Base-by-base conservation (phyloP, 345 rosid genomes). In the Aurinia saxatilis region DNA sequence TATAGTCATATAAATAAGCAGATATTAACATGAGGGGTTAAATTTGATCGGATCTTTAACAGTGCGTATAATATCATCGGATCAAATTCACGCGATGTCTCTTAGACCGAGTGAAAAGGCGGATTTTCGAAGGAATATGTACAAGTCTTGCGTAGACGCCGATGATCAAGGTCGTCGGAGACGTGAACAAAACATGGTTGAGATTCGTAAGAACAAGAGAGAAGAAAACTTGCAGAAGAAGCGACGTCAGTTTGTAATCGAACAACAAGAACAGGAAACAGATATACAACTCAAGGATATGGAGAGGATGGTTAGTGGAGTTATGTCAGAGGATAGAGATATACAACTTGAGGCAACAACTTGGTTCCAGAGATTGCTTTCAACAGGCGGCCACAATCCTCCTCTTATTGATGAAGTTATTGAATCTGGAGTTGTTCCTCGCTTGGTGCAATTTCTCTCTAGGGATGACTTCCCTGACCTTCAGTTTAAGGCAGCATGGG, bases 401-500 rank as follows among this genome's bases (percentile, higher is more conserved):
- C 98, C 96, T n/a, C n/a, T n/a, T 0, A 87, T 91, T 33, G 80
- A 88, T 48, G 96, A 91, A 74, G 96, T 87, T 27, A 71, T 91
- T 61, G 81, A 81, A 58, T 72, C 90, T 13, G 96, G 96, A 7
- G 93, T 84, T 38, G 91, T 91, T 77, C 96, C 98, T 5, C 87
- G 88, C 14, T 72, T 91, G 76, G 98, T 91, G 8, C 91, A 82
- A 67, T 91, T 85, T 82, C 93, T 91, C 42, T 55, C 72, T 52
- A 80, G 88, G n/a, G n/a, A n/a, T 62, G 93, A 87, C 65, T 84
- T 74, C 63, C 78, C 91, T 0, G 82, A 85, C 58, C 89, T 91
- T 76, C 98, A 87, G 95, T 90, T 90, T 76, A 96, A 87, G 76
- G 93, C 98, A 29, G 93, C 98, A 35, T 91, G 98, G 96, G 93